Evolutionary conservation across 805 yeast species (phyloP), one percentile per base, ranked within the genome.

Genomic region (Debaryomyces tyrocola): DNA sequence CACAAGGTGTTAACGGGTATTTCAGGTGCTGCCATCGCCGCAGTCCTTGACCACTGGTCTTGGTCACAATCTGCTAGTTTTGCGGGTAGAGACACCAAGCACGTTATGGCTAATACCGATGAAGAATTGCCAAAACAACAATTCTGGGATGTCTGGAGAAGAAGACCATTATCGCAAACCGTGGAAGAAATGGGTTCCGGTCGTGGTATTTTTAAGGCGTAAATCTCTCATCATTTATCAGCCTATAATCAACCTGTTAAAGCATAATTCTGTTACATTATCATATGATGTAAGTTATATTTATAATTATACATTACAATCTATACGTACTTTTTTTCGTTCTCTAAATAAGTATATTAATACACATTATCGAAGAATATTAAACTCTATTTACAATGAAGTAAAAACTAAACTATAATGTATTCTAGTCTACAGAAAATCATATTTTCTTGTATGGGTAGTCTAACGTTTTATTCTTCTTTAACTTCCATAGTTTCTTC

Each of bases 401-500:
- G 6, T 18, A 20, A 5, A 21, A 17, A 20, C 15, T 2, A 37
- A 12, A 9, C 8, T 17, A 9, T n/a, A 28, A 15, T 15, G 14
- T 4, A n/a, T 38, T 24, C 40, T 53, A 53, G 29, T 24, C 10
- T 9, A 7, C 10, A 24, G 27, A 9, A 8, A 31, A 31, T 31
- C 14, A 31, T 31, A 47, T 45, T 9, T 52, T 46, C 57, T 84
- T 87, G 66, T 83, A 92, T 4, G 98, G 98, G 62, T 91, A 91
- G 53, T 88, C 96, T 50, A 90, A 83, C 14, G 77, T 73, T 53
- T 87, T 85, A 59, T 84, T 94, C 59, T 85, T 87, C 63, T 96
- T 83, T 56, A 73, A 60, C 63, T 88, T 85, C 98, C 98, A 92
- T 48, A 90, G 80, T 74, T 86, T 89, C 81, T 86, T 87, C 83